Percentiles rank a stretch among this genome's conserved stretches.
Conservation (phyloP, 352 stramenopile genomes). For the Achlya hypogyna region DNA sequence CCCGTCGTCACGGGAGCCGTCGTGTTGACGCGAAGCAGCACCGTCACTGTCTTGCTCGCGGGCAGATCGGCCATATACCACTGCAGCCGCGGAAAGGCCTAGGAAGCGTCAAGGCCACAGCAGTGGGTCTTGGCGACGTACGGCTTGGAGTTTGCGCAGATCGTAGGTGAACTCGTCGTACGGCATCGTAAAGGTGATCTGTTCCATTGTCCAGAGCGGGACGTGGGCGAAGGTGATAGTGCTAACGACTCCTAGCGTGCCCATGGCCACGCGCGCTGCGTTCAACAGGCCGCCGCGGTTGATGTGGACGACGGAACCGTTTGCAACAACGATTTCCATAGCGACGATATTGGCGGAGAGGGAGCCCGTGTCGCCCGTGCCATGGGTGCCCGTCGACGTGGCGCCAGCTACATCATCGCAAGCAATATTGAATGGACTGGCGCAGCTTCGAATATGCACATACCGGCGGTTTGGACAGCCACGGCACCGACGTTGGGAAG, state of each 20-base stretch:
- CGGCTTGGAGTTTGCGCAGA: background rate
- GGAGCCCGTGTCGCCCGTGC: constrained; percentile 7
- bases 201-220: constrained; percentile 18
- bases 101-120: background rate
- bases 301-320: constrained; percentile 2
- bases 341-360: background rate
- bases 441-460: background rate
- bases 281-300: background rate
- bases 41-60: background rate
- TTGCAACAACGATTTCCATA: constrained; percentile 17
- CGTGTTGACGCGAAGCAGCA: constrained; percentile 17
- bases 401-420: background rate
- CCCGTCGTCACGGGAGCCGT: constrained; percentile 9
- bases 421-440: background rate
- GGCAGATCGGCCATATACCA: constrained; percentile 8
- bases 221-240: constrained; percentile 10
- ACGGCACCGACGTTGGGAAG: constrained; percentile 18
- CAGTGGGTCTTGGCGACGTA: background rate
- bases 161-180: background rate
- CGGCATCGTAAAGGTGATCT: constrained; percentile 18
- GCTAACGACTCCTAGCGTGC: constrained; percentile 7
- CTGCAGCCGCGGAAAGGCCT: constrained; percentile 11
- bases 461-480: constrained; percentile 16
- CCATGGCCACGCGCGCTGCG: constrained; percentile 16
- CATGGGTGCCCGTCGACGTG: constrained; percentile 11